These are phyloP conservation scores for Echium plantagineum DNA, from an alignment of 257 asterid genomes.

Conservation along the genomic window DNA sequence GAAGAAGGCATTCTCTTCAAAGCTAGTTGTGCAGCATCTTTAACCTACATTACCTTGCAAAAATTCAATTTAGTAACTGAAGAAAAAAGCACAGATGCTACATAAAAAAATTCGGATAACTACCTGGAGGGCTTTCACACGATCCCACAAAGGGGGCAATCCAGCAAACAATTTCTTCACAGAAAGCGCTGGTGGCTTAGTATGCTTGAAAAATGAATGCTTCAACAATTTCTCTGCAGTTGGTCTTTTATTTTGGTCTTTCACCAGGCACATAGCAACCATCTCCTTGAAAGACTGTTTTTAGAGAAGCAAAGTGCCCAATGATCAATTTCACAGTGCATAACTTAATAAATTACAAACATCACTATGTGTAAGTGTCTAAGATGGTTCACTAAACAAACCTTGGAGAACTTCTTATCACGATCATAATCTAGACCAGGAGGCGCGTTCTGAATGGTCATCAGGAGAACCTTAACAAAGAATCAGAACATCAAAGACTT, in stretches of 20 bases:
- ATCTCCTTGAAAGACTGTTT: slow-evolving; percentile 92
- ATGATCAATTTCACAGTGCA: slow-evolving; percentile 9
- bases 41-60: slow-evolving; percentile 41
- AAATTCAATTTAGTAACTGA: slow-evolving; percentile 9
- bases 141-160: slow-evolving; percentile 89
- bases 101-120: slow-evolving; percentile 8
- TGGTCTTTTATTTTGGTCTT: slow-evolving; percentile 97
- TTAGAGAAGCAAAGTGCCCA: slow-evolving; percentile 17
- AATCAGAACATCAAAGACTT: slow-evolving; percentile 12
- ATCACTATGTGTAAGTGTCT: neutral
- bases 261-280: slow-evolving; percentile 99
- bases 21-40: slow-evolving; percentile 98
- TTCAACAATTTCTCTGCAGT: slow-evolving; percentile 88
- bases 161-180: slow-evolving; percentile 73
- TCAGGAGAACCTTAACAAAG: slow-evolving; percentile 69
- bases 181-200: slow-evolving; percentile 86
- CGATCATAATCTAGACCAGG: slow-evolving; percentile 99
- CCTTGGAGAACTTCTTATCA: slow-evolving; percentile 97
- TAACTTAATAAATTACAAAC: neutral
- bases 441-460: slow-evolving; percentile 99
- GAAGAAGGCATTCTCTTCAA: slow-evolving; percentile 84
- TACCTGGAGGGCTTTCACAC: slow-evolving; percentile 96
- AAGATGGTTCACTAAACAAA: slow-evolving; percentile 8
- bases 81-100: slow-evolving; percentile 12
- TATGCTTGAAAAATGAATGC: slow-evolving; percentile 85